Evolutionary conservation across 768 basidiomycete genomes (phyloP), one percentile per base, ranked within the genome.

Genomic region (Russula earlei): DNA sequence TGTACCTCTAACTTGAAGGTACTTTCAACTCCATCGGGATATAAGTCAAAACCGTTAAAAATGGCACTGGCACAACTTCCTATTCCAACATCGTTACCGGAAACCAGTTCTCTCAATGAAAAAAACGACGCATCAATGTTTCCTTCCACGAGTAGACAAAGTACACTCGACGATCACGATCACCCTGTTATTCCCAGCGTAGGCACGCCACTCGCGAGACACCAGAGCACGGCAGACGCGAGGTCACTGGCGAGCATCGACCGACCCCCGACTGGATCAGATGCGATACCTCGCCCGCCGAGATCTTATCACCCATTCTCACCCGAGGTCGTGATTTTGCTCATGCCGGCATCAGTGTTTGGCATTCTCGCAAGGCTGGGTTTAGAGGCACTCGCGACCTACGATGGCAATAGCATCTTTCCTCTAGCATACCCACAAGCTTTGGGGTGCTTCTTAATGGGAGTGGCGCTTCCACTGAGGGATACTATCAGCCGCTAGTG

Each of bases 391-490:
- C 71, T 98, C 43, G 77, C 77, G 19, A 80, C 77, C 0, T 97
- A 91, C 63, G 75, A 84, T 36, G 90, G 87, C 1, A 68, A 77
- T 42, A 77, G 81, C 61, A 82, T 97, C 5, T 97, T 93, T 66
- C 75, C 87, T 2, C 72, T 97, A 22, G 81, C 85, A 4, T 97
- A 93, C 73, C 77, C 82, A 0, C 95, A 99, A 68, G 87, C 83
- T 0, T 71, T 84, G 0, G 96, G 96, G 17, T 98, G 94, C 70
- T 73, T 92, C 51, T 72, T 95, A 27, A 98, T 99, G 93, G 96
- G 96, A 2, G 70, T 90, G 50, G 78, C 76, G 8, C 65, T 91
- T 19, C 80, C 76, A 17, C 66, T 87, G 64, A 92, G 86, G 68
- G 80, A 82, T 48, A 79, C 84, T 8, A 74, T 99, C 12, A 81